phyloP scores from a whole-genome alignment of 2,329 filamentous ascomycete genomes.

The Botrytis sinoallii region DNA sequence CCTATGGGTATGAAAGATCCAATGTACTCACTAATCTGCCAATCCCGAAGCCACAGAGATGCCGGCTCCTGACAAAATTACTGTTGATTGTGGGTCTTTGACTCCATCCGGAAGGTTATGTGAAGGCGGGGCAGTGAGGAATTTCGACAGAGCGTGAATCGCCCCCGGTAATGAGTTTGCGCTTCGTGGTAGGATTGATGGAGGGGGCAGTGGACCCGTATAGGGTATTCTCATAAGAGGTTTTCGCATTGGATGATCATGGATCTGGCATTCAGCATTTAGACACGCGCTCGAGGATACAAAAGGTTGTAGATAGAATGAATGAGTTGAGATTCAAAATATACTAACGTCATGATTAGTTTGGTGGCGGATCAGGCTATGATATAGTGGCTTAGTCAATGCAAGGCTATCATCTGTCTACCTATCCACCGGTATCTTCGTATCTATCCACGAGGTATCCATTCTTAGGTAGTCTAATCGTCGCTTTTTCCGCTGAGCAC shows the following conservation, averaged over 20 bases:
- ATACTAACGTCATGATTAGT: neutral
- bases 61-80: constrained; percentile 77
- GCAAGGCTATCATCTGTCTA: neutral
- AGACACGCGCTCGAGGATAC: constrained; percentile 5
- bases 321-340: neutral
- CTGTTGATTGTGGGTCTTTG: constrained; percentile 46
- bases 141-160: constrained; percentile 70
- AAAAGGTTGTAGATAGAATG: neutral
- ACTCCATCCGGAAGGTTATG: constrained; percentile 43
- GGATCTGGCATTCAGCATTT: neutral
- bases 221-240: constrained; percentile 86
- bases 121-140: constrained; percentile 64
- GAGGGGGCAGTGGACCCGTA: constrained; percentile 74
- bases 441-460: too few species aligned
- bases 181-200: constrained; percentile 68
- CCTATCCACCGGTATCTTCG: neutral
- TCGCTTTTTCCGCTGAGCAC: too few species aligned
- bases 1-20: neutral
- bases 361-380: neutral
- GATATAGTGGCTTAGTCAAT: neutral
- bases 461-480: too few species aligned
- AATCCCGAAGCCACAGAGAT: constrained; percentile 91
- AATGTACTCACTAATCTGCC: constrained; percentile 70
- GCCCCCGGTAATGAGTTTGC: constrained; percentile 71
- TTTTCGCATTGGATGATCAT: constrained; percentile 53